These are phyloP conservation scores for Thermochaetoides thermophila DNA, from an alignment of 495 filamentous ascomycete species.

Conservation along the genomic window DNA sequence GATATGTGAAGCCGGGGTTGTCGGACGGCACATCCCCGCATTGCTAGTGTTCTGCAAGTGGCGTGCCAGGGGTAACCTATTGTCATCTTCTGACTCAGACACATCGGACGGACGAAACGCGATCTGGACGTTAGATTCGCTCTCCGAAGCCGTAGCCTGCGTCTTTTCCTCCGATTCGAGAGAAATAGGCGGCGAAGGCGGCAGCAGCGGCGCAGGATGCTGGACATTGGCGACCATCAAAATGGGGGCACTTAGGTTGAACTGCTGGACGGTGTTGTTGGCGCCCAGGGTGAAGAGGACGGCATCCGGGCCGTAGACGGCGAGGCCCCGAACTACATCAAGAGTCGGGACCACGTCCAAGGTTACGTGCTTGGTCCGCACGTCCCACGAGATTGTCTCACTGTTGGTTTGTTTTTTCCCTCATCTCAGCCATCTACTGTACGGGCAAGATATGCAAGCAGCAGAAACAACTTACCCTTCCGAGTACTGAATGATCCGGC, in stretches of 20 bases:
- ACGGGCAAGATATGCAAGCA: constrained; percentile 8
- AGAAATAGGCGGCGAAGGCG: constrained; percentile 63
- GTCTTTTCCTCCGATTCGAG: constrained; percentile 46
- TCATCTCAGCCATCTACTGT: constrained; percentile 1
- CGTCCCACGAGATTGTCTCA: constrained; percentile 89
- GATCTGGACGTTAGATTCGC: constrained; percentile 29
- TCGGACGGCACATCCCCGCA: constrained; percentile 41
- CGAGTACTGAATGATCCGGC: constrained; percentile 81
- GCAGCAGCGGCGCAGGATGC: constrained; percentile 57
- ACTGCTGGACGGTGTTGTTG: constrained; percentile 84
- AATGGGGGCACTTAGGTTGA: constrained; percentile 68
- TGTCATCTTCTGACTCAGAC: constrained; percentile 52
- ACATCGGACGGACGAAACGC: constrained; percentile 37
- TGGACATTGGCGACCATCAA: constrained; percentile 70
- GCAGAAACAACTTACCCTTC: constrained; percentile 57
- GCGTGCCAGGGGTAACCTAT: constrained; percentile 49
- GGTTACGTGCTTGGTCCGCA: constrained; percentile 86
- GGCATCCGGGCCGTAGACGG: constrained; percentile 77
- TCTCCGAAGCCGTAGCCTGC: constrained; percentile 27
- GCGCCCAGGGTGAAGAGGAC: constrained; percentile 86
- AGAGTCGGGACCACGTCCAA: constrained; percentile 78
- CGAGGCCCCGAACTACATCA: constrained; percentile 63
- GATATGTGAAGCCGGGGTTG: constrained; percentile 47
- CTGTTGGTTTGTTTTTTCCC: constrained; percentile 29
- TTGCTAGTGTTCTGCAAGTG: constrained; percentile 40